A percentile compares a stretch with the other conserved stretches of the same genome.
Conservation (phyloP, 2,329 filamentous ascomycete genomes). For the Calonectria pteridis region DNA sequence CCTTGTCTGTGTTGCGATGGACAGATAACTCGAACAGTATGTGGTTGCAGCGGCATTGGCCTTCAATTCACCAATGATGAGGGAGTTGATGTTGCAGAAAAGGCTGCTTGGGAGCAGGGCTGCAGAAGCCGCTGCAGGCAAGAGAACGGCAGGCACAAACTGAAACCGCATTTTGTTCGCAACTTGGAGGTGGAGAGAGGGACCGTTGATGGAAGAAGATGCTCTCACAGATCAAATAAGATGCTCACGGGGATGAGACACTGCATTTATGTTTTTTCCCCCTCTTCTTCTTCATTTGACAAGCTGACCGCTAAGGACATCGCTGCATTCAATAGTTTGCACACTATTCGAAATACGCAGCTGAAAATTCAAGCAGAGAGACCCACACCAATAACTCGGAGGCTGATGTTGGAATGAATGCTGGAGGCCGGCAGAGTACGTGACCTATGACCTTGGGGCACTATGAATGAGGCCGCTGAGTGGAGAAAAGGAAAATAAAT, state of each 20-base stretch:
- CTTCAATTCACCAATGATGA: not conserved
- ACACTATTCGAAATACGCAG: not conserved
- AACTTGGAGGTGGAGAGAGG: not conserved
- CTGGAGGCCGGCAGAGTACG: not conserved
- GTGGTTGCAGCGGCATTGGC: not conserved
- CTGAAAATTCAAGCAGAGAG: not conserved
- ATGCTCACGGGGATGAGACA: too few species aligned
- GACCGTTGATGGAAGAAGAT: not conserved
- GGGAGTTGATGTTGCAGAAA: not conserved
- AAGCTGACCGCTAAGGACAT: not conserved
- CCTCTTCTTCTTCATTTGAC: not conserved
- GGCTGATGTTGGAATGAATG: not conserved
- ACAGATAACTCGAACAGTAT: constrained; percentile 12
- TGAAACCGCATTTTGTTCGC: not conserved
- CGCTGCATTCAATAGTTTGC: not conserved
- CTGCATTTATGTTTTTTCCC: not conserved
- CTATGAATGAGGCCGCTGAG: not conserved
- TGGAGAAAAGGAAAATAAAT: not conserved
- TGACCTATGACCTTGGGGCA: not conserved
- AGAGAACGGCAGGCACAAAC: not conserved
- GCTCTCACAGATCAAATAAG: too few species aligned
- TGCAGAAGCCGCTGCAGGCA: not conserved
- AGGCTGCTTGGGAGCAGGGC: not conserved
- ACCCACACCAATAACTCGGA: not conserved
- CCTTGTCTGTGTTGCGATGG: constrained; percentile 7